Conservation (phyloP, 139 green algal genomes). For the Yamagishiella unicocca region DNA sequence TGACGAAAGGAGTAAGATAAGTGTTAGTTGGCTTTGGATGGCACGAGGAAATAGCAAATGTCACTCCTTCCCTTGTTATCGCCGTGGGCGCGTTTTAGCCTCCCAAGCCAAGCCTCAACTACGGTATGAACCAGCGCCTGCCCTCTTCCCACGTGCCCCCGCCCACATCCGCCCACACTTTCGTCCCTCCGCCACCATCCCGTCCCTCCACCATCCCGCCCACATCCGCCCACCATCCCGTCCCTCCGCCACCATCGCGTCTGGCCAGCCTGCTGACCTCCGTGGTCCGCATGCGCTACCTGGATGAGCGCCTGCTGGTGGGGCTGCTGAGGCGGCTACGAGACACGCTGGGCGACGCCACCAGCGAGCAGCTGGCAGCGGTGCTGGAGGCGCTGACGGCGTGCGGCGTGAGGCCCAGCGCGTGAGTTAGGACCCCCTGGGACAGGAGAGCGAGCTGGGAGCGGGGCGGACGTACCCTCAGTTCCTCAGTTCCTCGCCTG, state of each 20-base stretch:
- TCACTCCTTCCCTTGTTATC: too few relatives aligned
- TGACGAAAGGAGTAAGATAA: too few relatives aligned
- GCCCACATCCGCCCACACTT: too few relatives aligned
- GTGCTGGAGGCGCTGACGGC: conserved; percentile 2
- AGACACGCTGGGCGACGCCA: neutral
- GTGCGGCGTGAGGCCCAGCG: conserved; percentile 39
- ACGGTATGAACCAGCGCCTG: too few relatives aligned
- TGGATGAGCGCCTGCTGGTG: conserved; percentile 44
- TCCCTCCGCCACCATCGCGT: neutral
- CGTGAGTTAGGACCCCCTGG: too few relatives aligned
- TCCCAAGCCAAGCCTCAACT: too few relatives aligned
- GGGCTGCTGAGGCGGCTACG: conserved; percentile 37
- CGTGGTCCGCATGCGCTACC: conserved; percentile 26
- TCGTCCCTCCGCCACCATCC: neutral
- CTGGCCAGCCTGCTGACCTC: conserved; percentile 16
- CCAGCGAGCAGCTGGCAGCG: neutral
- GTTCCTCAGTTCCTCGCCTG: too few relatives aligned
- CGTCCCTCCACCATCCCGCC: neutral
- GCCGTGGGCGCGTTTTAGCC: too few relatives aligned
- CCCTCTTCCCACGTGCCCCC: too few relatives aligned
- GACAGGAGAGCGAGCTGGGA: too few relatives aligned
- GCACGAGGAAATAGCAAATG: too few relatives aligned
- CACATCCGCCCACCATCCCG: neutral
- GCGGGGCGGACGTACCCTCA: too few relatives aligned
- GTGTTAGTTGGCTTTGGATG: neutral